phyloP scores from a whole-genome alignment of 1,284 basidiomycete species.

The Ceratobasidium sp. region DNA sequence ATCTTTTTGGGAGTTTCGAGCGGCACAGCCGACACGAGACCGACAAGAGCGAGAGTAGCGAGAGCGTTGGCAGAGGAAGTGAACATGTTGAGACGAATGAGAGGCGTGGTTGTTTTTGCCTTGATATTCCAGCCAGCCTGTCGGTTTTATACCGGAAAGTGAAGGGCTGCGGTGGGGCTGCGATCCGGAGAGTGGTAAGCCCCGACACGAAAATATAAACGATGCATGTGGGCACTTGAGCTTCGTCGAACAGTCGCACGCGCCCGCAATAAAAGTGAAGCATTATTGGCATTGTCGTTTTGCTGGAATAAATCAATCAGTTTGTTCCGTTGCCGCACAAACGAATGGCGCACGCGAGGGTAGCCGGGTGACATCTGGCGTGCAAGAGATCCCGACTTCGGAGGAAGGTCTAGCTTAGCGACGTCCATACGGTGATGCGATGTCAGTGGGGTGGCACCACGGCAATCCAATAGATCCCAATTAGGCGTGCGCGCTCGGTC shows the following conservation, averaged over 20 bases:
- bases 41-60: neutral
- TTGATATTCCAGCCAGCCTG: neutral
- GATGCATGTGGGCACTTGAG: neutral
- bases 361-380: neutral
- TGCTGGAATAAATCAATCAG: neutral
- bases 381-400: neutral
- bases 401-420: conserved; percentile 1
- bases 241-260: neutral
- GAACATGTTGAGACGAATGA: conserved; percentile 10
- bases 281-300: neutral
- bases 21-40: conserved; percentile 23
- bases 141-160: neutral
- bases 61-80: conserved; percentile 9
- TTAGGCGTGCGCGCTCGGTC: neutral
- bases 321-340: neutral
- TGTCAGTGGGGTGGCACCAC: too few relatives aligned
- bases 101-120: neutral
- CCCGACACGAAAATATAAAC: conserved; percentile 5
- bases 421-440: conserved; percentile 3
- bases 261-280: conserved; percentile 1
- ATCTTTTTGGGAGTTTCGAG: neutral
- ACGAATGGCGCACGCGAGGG: neutral
- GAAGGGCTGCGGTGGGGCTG: too few relatives aligned
- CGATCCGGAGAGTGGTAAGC: neutral
- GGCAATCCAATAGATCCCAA: neutral